Evolutionary conservation across 2,329 filamentous ascomycete genomes (phyloP).

Genomic region (Ophiostoma piceae): DNA sequence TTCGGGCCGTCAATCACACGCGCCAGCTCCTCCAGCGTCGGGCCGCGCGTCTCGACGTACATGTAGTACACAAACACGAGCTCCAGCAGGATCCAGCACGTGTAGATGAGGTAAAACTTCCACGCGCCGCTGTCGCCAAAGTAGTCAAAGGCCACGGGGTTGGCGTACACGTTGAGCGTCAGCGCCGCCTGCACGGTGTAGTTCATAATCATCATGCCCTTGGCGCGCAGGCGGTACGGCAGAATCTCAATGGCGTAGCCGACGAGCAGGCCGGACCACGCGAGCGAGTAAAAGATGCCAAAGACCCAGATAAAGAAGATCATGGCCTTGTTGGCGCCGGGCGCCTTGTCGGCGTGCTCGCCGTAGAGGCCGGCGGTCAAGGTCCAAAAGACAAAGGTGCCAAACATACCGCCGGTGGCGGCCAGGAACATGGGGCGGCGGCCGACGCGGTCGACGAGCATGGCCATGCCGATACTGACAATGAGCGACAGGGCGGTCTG

Average conservation of each 20-base stretch:
- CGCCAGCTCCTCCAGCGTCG: constrained; percentile 38
- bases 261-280: constrained; percentile 43
- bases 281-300: constrained; percentile 36
- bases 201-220: constrained; percentile 25
- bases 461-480: constrained; percentile 31
- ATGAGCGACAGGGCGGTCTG: constrained; percentile 35
- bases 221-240: constrained; percentile 26
- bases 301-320: constrained; percentile 24
- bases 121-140: constrained; percentile 24
- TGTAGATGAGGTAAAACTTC: constrained; percentile 30
- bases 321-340: constrained; percentile 23
- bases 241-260: constrained; percentile 26
- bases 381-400: constrained; percentile 24
- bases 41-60: constrained; percentile 27
- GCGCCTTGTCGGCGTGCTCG: constrained; percentile 50
- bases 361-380: constrained; percentile 38
- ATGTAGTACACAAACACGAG: constrained; percentile 31
- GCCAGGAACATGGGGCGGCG: constrained; percentile 30
- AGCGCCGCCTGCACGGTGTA: constrained; percentile 22
- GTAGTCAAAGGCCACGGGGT: constrained; percentile 27
- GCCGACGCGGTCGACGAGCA: constrained; percentile 26
- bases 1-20: constrained; percentile 42
- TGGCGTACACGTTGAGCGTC: constrained; percentile 27
- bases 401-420: constrained; percentile 26
- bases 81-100: constrained; percentile 24